phyloP scores from a whole-genome alignment of 108 stramenopile species.

The Nitzschia sp. region DNA sequence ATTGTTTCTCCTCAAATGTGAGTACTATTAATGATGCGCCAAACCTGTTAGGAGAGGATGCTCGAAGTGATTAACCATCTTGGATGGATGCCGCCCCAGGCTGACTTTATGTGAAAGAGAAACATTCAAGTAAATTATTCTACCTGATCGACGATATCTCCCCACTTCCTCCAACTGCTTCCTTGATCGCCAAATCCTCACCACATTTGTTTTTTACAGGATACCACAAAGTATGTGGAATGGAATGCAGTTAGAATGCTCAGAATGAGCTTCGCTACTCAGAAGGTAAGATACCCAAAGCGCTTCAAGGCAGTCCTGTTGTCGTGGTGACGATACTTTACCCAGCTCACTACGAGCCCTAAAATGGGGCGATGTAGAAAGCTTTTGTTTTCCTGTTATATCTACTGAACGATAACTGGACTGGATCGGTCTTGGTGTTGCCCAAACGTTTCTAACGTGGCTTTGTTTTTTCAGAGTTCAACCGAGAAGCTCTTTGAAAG shows the following conservation, averaged over 20 bases:
- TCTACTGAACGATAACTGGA: conserved; percentile 18
- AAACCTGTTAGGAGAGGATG: neutral
- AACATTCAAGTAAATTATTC: conserved; percentile 78
- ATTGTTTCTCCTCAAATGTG: too few species aligned
- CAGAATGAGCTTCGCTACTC: too few species aligned
- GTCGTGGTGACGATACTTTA: conserved; percentile 47
- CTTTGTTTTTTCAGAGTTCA: too few species aligned
- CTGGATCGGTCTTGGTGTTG: neutral
- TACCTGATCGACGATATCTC: conserved; percentile 44
- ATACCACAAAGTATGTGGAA: neutral
- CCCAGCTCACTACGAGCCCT: conserved; percentile 76
- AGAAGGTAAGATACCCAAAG: too few species aligned
- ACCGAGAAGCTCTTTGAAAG: too few species aligned
- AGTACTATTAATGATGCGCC: too few species aligned
- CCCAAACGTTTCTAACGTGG: too few species aligned
- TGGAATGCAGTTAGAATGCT: neutral
- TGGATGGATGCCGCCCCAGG: conserved; percentile 75
- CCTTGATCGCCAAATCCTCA: neutral
- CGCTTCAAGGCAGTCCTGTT: neutral
- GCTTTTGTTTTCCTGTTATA: conserved; percentile 52
- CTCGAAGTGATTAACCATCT: conserved; percentile 57
- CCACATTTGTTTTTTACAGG: neutral
- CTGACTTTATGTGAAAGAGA: conserved; percentile 59
- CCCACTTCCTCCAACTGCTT: neutral
- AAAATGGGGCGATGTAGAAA: conserved; percentile 65